Percentiles rank a stretch among this genome's conserved stretches.
These are phyloP conservation scores for Acanthochlamys bracteata DNA, from an alignment of 106 monocot species.

Conservation along the genomic window DNA sequence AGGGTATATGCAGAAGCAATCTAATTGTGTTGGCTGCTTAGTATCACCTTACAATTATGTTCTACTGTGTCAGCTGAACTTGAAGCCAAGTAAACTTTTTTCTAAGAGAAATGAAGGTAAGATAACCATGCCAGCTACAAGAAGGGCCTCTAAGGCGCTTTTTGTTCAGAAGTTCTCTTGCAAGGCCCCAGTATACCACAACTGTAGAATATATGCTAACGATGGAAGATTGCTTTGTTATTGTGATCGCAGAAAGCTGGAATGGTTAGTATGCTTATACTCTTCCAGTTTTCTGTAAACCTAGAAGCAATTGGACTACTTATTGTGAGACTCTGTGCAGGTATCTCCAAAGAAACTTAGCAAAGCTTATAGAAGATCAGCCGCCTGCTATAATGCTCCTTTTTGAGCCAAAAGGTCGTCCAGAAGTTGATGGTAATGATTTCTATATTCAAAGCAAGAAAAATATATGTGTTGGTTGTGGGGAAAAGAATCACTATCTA, in stretches of 20 bases:
- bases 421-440: constrained; percentile 94
- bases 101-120: constrained; percentile 45
- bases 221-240: constrained; percentile 96
- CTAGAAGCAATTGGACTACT: too few species aligned
- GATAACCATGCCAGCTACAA: constrained; percentile 15
- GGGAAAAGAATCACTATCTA: constrained; percentile 84
- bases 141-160: constrained; percentile 67
- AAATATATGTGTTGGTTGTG: constrained; percentile 96
- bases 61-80: constrained; percentile 54
- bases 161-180: constrained; percentile 96
- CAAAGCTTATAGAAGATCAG: constrained; percentile 69
- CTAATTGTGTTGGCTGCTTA: constrained; percentile 31
- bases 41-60: constrained; percentile 70
- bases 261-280: constrained; percentile 58
- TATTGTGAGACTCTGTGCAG: too few species aligned
- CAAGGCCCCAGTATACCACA: constrained; percentile 95
- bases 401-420: constrained; percentile 96
- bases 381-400: constrained; percentile 94
- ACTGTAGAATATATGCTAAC: constrained; percentile 88
- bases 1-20: constrained; percentile 45
- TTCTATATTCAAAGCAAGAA: constrained; percentile 96
- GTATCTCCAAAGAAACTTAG: constrained; percentile 72
- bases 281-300: too few species aligned
- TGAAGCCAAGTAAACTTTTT: constrained; percentile 36
- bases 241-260: constrained; percentile 90